Conservation (phyloP, 2,329 filamentous ascomycete genomes). For the Neospermospora avenae region DNA sequence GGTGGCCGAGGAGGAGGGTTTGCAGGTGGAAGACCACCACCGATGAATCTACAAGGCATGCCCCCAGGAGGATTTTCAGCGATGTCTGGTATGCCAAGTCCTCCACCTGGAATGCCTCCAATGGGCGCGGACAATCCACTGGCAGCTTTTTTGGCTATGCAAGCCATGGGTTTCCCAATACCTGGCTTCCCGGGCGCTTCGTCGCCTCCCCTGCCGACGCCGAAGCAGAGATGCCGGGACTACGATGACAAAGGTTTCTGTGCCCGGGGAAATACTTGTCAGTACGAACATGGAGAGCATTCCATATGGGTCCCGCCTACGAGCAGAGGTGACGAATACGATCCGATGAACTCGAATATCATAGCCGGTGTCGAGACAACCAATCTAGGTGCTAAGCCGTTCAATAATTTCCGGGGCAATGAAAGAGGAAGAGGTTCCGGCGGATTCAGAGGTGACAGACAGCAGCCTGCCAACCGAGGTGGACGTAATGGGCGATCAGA, state of each 20-base stretch:
- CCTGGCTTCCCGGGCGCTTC: constrained; percentile 34
- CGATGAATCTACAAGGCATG: constrained; percentile 23
- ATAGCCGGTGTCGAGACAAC: constrained; percentile 29
- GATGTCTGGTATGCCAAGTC: constrained; percentile 30
- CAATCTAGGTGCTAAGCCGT: background rate
- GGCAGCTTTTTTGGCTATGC: constrained; percentile 59
- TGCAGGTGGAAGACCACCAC: constrained; percentile 16
- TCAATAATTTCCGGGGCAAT: constrained; percentile 20
- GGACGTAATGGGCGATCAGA: constrained; percentile 42
- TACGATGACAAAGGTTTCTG: constrained; percentile 74
- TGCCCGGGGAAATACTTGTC: constrained; percentile 62
- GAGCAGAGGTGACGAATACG: constrained; percentile 47
- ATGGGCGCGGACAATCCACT: constrained; percentile 61
- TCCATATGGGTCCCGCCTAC: constrained; percentile 40
- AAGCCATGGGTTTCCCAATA: constrained; percentile 51
- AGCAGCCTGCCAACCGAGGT: constrained; percentile 14
- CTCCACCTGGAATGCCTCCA: constrained; percentile 39
- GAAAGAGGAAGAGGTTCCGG: constrained; percentile 35
- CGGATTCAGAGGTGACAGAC: constrained; percentile 28
- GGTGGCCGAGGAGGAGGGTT: constrained; percentile 32
- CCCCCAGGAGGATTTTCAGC: constrained; percentile 20
- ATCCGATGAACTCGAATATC: constrained; percentile 52
- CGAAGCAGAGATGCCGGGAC: constrained; percentile 55
- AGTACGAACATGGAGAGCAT: constrained; percentile 64
- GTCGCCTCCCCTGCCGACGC: constrained; percentile 21